phyloP scores from a whole-genome alignment of 805 yeast species.

The Yarrowia sp. region DNA sequence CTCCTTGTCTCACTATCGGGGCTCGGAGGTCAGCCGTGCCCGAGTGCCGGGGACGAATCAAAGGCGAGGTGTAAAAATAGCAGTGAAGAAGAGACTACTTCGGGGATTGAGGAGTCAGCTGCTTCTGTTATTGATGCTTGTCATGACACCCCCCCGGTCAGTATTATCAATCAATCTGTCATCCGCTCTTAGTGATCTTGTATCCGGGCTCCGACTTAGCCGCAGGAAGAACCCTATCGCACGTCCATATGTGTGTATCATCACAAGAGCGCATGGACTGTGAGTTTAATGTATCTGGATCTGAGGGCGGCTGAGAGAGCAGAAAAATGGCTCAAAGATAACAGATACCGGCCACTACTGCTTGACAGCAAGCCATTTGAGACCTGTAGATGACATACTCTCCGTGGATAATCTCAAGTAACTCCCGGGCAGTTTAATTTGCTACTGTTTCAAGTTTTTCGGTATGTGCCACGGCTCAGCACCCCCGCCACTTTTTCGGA shows the following conservation, averaged over 20 bases:
- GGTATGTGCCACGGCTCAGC: neutral
- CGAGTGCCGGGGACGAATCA: constrained; percentile 14
- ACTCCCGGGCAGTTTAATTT: too few species aligned
- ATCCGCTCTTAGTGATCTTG: neutral
- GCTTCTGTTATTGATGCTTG: too few species aligned
- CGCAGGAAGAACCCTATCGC: constrained; percentile 33
- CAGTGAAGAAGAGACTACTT: too few species aligned
- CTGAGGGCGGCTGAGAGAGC: constrained; percentile 38
- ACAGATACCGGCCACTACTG: constrained; percentile 4
- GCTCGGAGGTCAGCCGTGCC: constrained; percentile 36
- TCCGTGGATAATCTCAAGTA: too few species aligned
- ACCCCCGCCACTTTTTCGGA: constrained; percentile 31
- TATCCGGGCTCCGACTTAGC: constrained; percentile 30
- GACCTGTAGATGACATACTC: too few species aligned
- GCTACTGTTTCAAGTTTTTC: neutral
- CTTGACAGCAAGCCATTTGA: constrained; percentile 1
- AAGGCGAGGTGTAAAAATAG: too few species aligned
- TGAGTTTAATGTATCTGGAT: constrained; percentile 13
- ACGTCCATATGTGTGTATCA: constrained; percentile 34
- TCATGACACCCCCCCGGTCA: too few species aligned
- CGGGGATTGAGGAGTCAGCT: too few species aligned
- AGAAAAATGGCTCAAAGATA: constrained; percentile 32
- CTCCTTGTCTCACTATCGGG: constrained; percentile 33
- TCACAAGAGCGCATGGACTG: constrained; percentile 33
- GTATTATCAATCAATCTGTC: neutral